Base-by-base conservation (phyloP, 2,329 filamentous ascomycete genomes). In the Bipolaris cookei region DNA sequence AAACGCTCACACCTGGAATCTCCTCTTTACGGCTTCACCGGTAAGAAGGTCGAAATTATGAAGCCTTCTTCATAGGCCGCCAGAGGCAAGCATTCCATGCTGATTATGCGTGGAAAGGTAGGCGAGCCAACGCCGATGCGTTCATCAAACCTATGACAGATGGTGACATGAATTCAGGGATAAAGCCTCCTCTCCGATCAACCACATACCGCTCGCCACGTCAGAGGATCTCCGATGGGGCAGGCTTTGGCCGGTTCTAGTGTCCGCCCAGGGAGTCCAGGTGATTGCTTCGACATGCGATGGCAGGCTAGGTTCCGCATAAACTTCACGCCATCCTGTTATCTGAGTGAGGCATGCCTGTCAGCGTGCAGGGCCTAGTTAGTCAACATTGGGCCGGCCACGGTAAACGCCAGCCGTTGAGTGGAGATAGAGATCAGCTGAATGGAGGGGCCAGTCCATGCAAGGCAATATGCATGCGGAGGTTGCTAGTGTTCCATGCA, bases 171-270 rank as follows among this genome's bases (percentile, higher is more conserved):
- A 70, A 74, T 68, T 66, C 72, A 73, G 70, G 69, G 70, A 70
- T 69, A 71, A 71, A 65, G 69, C 58, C 67, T 72, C 69, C 68
- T 70, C 69, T 70, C 59, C 61, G 63, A 72, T 77, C 73, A 76
- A 77, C 77, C 76, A 79, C 72, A 77, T 76, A 77, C 70, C 69
- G 74, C 61, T 74, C 76, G 79, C 80, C 80, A 82, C 80, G 80
- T 82, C 79, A 81, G 79, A 79, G 76, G 79, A 78, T 81, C 79
- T 79, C 77, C 79, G 78, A 80, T 75, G 74, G 77, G 73, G 75
- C 72, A 76, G 73, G 74, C 74, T 79, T 74, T 77, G 77, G 77
- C 76, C 75, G 71, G 74, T 76, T 74, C 78, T 80, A 80, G 78
- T 76, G 77, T 78, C 63, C 67, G 64, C 67, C 70, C 67, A 69